Evolutionary conservation across 495 filamentous ascomycete species (phyloP), one percentile per base, ranked within the genome.

Genomic region (Xeromyces bisporus): DNA sequence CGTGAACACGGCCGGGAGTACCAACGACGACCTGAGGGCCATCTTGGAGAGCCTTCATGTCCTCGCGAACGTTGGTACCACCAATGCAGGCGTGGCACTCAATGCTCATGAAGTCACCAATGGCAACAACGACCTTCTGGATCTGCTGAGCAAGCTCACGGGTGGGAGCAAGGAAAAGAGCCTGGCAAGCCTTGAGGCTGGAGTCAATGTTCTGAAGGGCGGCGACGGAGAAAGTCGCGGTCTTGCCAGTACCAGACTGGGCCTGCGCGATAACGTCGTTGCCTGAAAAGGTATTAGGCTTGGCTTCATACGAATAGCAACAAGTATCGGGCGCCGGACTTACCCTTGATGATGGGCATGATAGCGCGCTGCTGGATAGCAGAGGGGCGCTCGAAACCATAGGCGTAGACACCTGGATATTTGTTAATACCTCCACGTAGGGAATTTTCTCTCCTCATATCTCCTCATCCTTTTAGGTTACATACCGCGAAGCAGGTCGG

Each of bases 1-100:
- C 89, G 8, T 87, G 77, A 42, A 97, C 91, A 71, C 89, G 89
- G 34, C 89, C 89, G 37, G 89, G 89, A 20, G 89, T 97, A 45
- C 89, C 89, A 33, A 87, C 84, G 48, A 97, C 86, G 43, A 96
- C 78, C 63, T 96, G 89, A 42, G 84, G 86, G 40, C 89, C 89
- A 32, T 93, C 81, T 48, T 89, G 76, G 43, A 97, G 84, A 50
- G 83, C 83, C 58, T 77, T 81, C 73, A 96, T 94, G 51, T 96
- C 89, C 49, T 97, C 91, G 56, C 89, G 77, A 42, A 97, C 84
- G 56, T 80, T 91, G 44, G 89, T 97, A 56, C 89, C 89, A 56
- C 89, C 89, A 55, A 97, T 97, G 66, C 89, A 97, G 44, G 89
- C 89, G 58, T 97, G 89, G 74, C 89, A 96, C 59, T 96, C 78